Conservation (phyloP, 306 rosid species). For the Sicyos baderoa region DNA sequence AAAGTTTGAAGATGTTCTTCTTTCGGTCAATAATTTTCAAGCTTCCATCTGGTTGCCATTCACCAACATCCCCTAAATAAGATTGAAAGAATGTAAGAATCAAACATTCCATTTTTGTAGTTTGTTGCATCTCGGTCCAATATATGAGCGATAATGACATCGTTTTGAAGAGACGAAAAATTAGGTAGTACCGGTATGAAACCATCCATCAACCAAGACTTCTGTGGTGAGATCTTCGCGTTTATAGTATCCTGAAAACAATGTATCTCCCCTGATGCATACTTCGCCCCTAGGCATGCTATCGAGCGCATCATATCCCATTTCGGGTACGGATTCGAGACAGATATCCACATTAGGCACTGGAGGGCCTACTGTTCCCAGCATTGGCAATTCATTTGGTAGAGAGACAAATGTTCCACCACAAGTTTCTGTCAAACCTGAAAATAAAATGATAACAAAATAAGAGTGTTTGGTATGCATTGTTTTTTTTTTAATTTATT, state of each 20-base stretch:
- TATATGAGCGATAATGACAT: conserved; percentile 4
- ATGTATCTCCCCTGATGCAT: conserved; percentile 63
- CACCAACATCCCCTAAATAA: conserved; percentile 80
- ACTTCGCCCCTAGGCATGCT: conserved; percentile 80
- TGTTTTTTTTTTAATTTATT: no score
- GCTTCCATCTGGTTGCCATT: conserved; percentile 95
- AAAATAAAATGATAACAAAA: conserved; percentile 12
- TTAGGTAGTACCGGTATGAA: conserved; percentile 70
- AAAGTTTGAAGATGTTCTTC: conserved; percentile 96
- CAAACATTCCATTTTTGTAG: background rate
- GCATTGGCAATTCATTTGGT: conserved; percentile 72
- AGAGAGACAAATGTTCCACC: conserved; percentile 89
- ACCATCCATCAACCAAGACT: conserved; percentile 81
- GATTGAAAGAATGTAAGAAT: conserved; percentile 3
- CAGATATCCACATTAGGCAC: conserved; percentile 86
- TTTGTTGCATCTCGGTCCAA: background rate
- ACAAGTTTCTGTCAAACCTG: conserved; percentile 93
- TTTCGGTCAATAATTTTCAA: conserved; percentile 89
- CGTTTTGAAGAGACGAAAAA: background rate
- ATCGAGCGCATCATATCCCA: conserved; percentile 82
- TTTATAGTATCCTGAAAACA: conserved; percentile 88
- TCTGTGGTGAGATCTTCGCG: conserved; percentile 90
- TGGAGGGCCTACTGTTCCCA: conserved; percentile 97
- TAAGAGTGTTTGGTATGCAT: no score
- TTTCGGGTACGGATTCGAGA: conserved; percentile 89